Conservation (phyloP, 176 grass and related monocot genomes). For the Oryza meyeriana region DNA sequence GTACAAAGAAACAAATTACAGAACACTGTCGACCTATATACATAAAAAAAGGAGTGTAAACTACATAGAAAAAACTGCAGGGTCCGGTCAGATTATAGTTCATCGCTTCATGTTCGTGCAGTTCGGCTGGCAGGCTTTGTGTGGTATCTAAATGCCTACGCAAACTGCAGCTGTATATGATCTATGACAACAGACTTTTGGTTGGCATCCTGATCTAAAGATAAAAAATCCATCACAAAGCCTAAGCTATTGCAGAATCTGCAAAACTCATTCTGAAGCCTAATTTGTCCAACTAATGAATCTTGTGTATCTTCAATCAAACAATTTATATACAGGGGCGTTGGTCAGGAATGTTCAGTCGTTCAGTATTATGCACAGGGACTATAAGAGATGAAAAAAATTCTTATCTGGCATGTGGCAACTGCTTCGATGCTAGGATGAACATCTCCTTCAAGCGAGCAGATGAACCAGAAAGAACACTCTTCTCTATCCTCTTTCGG, state of each 20-base stretch:
- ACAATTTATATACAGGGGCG: constrained; percentile 31
- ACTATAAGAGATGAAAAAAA: not conserved
- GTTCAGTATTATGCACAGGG: constrained; percentile 33
- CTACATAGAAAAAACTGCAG: not conserved
- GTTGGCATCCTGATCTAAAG: constrained; percentile 1
- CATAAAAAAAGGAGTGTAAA: not conserved
- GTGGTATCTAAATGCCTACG: constrained; percentile 3
- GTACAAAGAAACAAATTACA: not conserved
- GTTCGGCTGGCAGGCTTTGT: not conserved
- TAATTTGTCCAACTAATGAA: constrained; percentile 24
- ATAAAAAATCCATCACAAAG: not conserved
- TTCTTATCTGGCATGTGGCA: constrained; percentile 30
- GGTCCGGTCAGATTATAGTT: not conserved
- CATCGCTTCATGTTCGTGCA: not conserved
- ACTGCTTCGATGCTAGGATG: constrained; percentile 51
- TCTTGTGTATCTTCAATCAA: constrained; percentile 16
- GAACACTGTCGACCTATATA: not conserved
- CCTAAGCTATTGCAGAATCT: not conserved
- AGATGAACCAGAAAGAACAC: constrained; percentile 74
- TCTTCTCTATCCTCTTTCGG: constrained; percentile 81
- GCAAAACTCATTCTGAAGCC: constrained; percentile 14
- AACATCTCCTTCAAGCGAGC: constrained; percentile 77
- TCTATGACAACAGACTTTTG: not conserved
- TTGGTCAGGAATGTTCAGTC: constrained; percentile 15
- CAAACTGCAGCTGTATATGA: not conserved